Conservation (phyloP, 257 asterid species). For the Nicotiana noctiflora region DNA sequence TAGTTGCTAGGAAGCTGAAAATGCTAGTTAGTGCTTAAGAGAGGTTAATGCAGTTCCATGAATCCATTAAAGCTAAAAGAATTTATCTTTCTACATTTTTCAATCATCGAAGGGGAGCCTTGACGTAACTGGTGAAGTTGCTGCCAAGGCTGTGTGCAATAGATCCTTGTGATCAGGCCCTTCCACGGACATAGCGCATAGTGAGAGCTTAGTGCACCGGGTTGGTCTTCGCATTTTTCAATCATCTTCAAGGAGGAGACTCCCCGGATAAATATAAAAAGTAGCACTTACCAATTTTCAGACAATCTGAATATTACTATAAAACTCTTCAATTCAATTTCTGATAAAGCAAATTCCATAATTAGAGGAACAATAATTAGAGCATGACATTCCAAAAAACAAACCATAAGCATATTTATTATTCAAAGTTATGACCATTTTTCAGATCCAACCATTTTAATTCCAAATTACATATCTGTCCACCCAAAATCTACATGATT, state of each 20-base stretch:
- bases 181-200: too few relatives aligned
- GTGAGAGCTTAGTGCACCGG: too few relatives aligned
- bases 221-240: neutral
- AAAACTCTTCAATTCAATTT: neutral
- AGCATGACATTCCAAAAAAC: neutral
- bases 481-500: neutral
- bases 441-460: slow-evolving; percentile 36
- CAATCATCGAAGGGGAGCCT: too few relatives aligned
- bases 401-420: neutral
- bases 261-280: neutral
- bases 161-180: too few relatives aligned
- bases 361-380: neutral
- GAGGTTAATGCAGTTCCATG: neutral
- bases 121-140: too few relatives aligned
- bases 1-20: neutral
- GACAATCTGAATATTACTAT: neutral
- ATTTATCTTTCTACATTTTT: too few relatives aligned
- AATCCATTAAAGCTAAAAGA: too few relatives aligned
- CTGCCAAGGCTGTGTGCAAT: too few relatives aligned
- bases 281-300: neutral
- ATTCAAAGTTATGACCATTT: slow-evolving; percentile 14
- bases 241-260: neutral
- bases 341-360: neutral
- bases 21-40: neutral
- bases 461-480: slow-evolving; percentile 11